Conservation (phyloP, 2,329 filamentous ascomycete genomes). For the Chlorencoelia australis region DNA sequence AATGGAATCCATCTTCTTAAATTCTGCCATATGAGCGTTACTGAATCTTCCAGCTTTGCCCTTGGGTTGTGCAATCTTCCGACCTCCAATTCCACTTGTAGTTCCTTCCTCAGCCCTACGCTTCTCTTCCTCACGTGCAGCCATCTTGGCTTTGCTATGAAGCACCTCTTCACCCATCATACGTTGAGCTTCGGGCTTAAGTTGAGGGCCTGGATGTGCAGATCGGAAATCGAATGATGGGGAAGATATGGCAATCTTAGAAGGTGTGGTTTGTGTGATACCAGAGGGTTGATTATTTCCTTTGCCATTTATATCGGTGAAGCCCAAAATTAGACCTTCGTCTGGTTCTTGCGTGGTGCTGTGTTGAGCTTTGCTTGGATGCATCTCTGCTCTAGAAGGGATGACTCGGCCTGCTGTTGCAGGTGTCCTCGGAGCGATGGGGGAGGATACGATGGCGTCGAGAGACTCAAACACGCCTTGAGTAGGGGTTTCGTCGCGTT, state of each 20-base stretch:
- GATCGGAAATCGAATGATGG: conserved; percentile 59
- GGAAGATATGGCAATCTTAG: conserved; percentile 44
- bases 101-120: conserved; percentile 33
- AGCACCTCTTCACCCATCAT: conserved; percentile 61
- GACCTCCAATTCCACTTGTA: conserved; percentile 34
- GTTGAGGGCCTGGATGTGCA: conserved; percentile 41
- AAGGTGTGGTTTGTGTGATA: conserved; percentile 50
- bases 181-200: conserved; percentile 51
- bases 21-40: conserved; percentile 74
- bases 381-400: conserved; percentile 75
- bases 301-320: conserved; percentile 52
- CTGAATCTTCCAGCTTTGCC: conserved; percentile 73
- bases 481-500: conserved; percentile 22
- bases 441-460: conserved; percentile 18
- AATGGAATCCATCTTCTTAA: conserved; percentile 98
- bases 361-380: conserved; percentile 71
- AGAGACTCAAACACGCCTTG: conserved; percentile 13
- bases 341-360: conserved; percentile 68
- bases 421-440: conserved; percentile 41
- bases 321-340: conserved; percentile 72
- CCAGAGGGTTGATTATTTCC: conserved; percentile 32
- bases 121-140: conserved; percentile 46
- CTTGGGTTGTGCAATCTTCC: conserved; percentile 73
- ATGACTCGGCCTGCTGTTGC: conserved; percentile 54
- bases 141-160: conserved; percentile 59